Evolutionary conservation across 768 basidiomycete genomes (phyloP).

Genomic region (Gloeopeniophorella convolvens): DNA sequence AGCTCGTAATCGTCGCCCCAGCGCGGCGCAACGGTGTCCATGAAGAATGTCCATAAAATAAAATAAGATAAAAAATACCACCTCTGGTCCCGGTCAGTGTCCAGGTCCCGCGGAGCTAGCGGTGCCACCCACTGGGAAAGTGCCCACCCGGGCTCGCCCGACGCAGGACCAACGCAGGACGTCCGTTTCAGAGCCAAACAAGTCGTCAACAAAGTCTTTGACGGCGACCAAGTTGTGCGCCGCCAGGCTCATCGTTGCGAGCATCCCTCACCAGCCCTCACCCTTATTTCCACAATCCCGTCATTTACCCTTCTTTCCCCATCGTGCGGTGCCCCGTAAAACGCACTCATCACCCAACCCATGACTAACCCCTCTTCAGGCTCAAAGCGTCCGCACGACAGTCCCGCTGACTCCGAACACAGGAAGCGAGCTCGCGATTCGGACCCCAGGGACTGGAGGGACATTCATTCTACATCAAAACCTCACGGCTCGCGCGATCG

Average conservation of each 20-base stretch:
- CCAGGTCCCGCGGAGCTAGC: too few species aligned
- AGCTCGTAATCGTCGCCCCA: too few species aligned
- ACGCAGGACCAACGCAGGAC: too few species aligned
- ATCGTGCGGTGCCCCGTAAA: constrained; percentile 83
- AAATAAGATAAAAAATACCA: too few species aligned
- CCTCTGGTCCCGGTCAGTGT: too few species aligned
- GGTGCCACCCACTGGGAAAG: too few species aligned
- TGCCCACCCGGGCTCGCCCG: too few species aligned
- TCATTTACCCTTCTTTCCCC: constrained; percentile 31
- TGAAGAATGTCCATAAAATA: too few species aligned
- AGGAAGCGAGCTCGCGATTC: constrained; percentile 52
- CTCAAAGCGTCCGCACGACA: constrained; percentile 75
- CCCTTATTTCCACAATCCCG: neutral
- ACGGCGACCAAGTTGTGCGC: neutral
- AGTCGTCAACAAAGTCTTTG: constrained; percentile 2
- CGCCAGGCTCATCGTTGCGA: neutral
- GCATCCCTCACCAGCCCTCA: constrained; percentile 6
- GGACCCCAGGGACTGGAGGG: constrained; percentile 62
- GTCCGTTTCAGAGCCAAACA: too few species aligned
- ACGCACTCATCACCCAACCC: constrained; percentile 36
- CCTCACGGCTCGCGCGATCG: constrained; percentile 27
- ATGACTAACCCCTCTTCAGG: constrained; percentile 85
- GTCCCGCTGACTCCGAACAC: constrained; percentile 33
- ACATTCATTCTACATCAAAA: constrained; percentile 43
- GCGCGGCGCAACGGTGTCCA: too few species aligned